Base-by-base conservation (phyloP, 345 rosid species). In the Populus tremula region DNA sequence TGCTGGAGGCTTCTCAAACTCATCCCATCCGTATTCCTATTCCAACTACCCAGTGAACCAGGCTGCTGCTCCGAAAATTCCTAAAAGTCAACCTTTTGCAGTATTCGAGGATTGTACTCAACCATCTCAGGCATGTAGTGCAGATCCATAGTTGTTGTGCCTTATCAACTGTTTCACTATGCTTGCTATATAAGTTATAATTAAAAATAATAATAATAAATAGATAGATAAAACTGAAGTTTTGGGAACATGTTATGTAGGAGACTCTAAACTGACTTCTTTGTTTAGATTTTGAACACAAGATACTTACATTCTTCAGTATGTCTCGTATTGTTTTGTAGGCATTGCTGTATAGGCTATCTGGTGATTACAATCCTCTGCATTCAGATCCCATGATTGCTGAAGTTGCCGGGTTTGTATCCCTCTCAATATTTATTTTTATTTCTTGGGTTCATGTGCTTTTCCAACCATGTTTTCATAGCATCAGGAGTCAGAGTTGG, bases 331-430 rank as follows among this genome's bases (percentile, higher is more conserved):
- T 4, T 67, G 67, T 72, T 80, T 70, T 74, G 87, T 89, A 96
- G 99, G 99, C 99, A 56, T 86, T 96, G 81, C 82, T 96, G 73
- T 96, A 96, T 78, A 87, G 98, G 88, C 80, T 93, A 74, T 93
- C 98, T 59, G 99, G 99, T 79, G 98, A 96, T 77, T 93, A 93
- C 73, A 93, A 96, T 84, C 99, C 97, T 82, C 81, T 96, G 77
- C 99, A 92, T 86, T 90, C 98, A 23, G 99, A 96, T 86, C 97
- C 97, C 69, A 68, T 68, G 79, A 1, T 92, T 74, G 97, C 97
- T n/a, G 81, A 82, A 84, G 83, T 75, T 77, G 97, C 97, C 50
- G 99, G 97, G 97, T 95, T 69, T 71, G 97, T 89, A 36, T 36
- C 69, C 64, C 2, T 71, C 49, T 47, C 79, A 75, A 36, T 69